These are phyloP conservation scores for Asterophora parasitica DNA, from an alignment of 768 basidiomycete species.

Conservation along the genomic window DNA sequence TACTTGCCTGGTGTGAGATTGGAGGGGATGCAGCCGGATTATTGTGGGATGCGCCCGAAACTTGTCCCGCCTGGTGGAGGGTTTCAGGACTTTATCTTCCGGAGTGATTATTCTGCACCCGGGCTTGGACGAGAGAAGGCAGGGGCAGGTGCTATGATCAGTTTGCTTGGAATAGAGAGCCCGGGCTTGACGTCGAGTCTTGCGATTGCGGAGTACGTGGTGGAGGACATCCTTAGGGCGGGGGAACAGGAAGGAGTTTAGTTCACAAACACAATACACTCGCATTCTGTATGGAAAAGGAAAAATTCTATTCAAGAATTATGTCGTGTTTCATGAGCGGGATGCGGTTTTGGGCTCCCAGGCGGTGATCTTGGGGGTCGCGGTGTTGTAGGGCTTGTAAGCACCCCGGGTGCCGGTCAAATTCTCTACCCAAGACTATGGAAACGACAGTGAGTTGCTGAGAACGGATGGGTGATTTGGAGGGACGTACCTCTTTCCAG, in stretches of 20 bases:
- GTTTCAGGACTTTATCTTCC: slow-evolving; percentile 82
- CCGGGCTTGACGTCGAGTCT: slow-evolving; percentile 87
- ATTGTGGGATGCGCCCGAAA: slow-evolving; percentile 85
- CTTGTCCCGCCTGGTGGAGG: slow-evolving; percentile 66
- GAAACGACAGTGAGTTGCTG: background rate
- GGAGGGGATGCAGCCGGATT: slow-evolving; percentile 72
- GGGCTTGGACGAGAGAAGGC: slow-evolving; percentile 15
- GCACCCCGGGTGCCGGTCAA: slow-evolving; percentile 91
- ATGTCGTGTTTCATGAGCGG: slow-evolving; percentile 28
- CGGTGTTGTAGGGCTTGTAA: slow-evolving; percentile 86
- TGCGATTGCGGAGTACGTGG: slow-evolving; percentile 82
- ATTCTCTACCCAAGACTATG: slow-evolving; percentile 80
- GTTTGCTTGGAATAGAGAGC: slow-evolving; percentile 85
- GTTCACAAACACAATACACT: slow-evolving; percentile 1
- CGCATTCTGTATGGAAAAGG: slow-evolving; percentile 6
- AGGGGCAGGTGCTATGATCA: slow-evolving; percentile 57
- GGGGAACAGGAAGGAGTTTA: slow-evolving; percentile 9
- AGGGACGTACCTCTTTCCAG: slow-evolving; percentile 73
- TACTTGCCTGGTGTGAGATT: slow-evolving; percentile 65
- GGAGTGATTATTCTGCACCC: slow-evolving; percentile 51
- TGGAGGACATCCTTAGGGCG: slow-evolving; percentile 48
- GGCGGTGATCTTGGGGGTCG: slow-evolving; percentile 69
- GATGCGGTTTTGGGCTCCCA: slow-evolving; percentile 75
- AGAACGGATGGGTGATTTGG: background rate
- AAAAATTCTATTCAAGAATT: slow-evolving; percentile 9